Conservation (phyloP, 129 eudicot genomes). For the Oenanthe sinensis region DNA sequence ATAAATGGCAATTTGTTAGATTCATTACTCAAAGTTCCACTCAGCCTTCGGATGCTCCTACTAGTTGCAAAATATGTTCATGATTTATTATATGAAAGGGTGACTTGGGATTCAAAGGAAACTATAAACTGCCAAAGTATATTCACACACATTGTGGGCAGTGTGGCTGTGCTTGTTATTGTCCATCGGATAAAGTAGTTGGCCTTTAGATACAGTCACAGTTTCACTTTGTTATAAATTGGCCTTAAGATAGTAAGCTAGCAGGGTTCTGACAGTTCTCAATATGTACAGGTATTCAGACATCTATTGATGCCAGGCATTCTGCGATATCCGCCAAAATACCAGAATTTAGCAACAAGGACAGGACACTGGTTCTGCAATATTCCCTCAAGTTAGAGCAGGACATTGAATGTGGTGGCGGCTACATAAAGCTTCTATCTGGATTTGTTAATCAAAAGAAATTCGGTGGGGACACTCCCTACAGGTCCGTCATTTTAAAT, state of each 20-base stretch:
- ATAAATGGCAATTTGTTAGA: not conserved
- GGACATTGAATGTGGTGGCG: constrained; percentile 44
- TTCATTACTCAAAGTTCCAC: not conserved
- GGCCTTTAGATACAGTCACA: no score
- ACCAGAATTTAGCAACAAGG: constrained; percentile 36
- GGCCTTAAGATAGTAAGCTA: not conserved
- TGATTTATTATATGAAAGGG: not conserved
- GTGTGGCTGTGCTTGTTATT: not conserved
- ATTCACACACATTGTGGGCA: not conserved
- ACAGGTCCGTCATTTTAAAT: constrained; percentile 19
- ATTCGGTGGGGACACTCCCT: constrained; percentile 44
- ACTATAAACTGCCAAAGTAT: not conserved
- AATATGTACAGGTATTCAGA: constrained; percentile 31
- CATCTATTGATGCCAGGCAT: constrained; percentile 27
- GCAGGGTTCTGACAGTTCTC: not conserved
- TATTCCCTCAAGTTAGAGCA: constrained; percentile 36
- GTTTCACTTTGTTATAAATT: not conserved
- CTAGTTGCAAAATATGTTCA: not conserved
- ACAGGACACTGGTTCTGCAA: constrained; percentile 34
- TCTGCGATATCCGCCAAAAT: constrained; percentile 34
- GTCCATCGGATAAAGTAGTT: not conserved
- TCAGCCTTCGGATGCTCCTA: not conserved
- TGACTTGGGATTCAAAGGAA: not conserved
- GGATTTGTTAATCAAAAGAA: constrained; percentile 40
- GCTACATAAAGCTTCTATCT: constrained; percentile 33